Conservation (phyloP, 768 basidiomycete genomes). For the Rhodosporidiobolus odoratus region DNA sequence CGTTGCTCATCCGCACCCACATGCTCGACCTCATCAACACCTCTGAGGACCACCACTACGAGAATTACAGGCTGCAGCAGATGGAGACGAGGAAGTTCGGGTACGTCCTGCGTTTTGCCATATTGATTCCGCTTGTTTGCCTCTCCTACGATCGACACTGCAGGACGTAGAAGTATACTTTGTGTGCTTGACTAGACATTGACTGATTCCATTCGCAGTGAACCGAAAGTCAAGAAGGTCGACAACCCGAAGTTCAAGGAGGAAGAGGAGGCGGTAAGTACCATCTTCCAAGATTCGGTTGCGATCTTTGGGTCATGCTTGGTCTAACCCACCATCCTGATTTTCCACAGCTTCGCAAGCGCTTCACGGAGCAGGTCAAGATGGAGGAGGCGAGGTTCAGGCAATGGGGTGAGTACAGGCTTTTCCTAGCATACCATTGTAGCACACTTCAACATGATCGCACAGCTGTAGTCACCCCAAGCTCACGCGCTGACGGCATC, state of each 20-base stretch:
- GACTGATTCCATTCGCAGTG: constrained; percentile 44
- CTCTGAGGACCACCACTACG: constrained; percentile 92
- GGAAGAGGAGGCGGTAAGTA: constrained; percentile 72
- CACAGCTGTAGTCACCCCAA: too few relatives aligned
- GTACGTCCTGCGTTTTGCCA: constrained; percentile 44
- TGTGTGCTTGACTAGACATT: too few relatives aligned
- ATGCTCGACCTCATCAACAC: constrained; percentile 97
- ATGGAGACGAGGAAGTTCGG: constrained; percentile 99
- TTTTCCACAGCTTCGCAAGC: constrained; percentile 62
- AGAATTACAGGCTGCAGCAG: constrained; percentile 94
- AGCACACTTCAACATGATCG: too few relatives aligned
- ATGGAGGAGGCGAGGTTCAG: constrained; percentile 94
- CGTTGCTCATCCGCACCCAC: constrained; percentile 90
- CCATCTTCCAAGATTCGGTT: neutral
- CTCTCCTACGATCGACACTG: neutral
- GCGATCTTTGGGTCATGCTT: too few relatives aligned
- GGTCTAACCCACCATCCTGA: too few relatives aligned
- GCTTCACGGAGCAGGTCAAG: constrained; percentile 99
- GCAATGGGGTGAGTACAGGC: constrained; percentile 81
- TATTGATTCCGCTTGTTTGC: neutral
- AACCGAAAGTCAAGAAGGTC: constrained; percentile 94
- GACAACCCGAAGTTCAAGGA: constrained; percentile 99
- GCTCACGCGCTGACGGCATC: too few relatives aligned
- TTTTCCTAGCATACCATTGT: too few relatives aligned
- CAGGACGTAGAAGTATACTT: too few relatives aligned